phyloP scores from a whole-genome alignment of 345 rosid species.

The Rhizophora apiculata region DNA sequence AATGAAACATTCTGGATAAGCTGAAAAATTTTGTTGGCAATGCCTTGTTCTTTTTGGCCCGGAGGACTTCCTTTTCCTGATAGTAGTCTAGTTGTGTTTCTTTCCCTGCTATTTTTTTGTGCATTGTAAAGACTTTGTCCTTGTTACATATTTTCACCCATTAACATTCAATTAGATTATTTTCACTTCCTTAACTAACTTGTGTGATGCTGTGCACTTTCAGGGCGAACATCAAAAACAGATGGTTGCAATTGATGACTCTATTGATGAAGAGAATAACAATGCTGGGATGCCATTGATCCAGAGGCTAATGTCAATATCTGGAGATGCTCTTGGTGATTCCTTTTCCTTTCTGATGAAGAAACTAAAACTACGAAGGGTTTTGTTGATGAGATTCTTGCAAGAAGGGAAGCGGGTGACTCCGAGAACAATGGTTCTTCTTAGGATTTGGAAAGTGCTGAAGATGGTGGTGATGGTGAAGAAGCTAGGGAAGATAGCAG shows the following conservation, averaged over 20 bases:
- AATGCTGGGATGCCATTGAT: slow-evolving; percentile 36
- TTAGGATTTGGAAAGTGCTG: slow-evolving; percentile 52
- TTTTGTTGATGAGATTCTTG: slow-evolving; percentile 87
- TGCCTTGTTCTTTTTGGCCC: too few relatives aligned
- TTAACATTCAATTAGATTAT: neutral
- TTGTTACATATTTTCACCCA: neutral
- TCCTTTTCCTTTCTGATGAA: slow-evolving; percentile 60
- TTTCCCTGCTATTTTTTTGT: too few relatives aligned
- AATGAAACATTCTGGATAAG: neutral
- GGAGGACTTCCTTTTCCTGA: too few relatives aligned
- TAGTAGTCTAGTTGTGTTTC: too few relatives aligned
- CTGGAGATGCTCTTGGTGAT: slow-evolving; percentile 93
- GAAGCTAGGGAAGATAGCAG: slow-evolving; percentile 44
- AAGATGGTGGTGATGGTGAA: slow-evolving; percentile 39
- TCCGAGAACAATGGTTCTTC: slow-evolving; percentile 55
- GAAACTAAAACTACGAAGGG: slow-evolving; percentile 51
- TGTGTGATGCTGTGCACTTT: slow-evolving; percentile 10
- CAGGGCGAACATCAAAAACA: slow-evolving; percentile 84
- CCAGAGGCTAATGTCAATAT: slow-evolving; percentile 42
- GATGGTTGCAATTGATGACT: slow-evolving; percentile 66
- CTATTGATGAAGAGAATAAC: slow-evolving; percentile 73
- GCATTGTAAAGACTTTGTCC: too few relatives aligned
- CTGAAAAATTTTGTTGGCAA: neutral
- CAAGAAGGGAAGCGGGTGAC: slow-evolving; percentile 44
- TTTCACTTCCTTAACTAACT: neutral